phyloP scores from a whole-genome alignment of 306 rosid genomes.

The Glycine soja region DNA sequence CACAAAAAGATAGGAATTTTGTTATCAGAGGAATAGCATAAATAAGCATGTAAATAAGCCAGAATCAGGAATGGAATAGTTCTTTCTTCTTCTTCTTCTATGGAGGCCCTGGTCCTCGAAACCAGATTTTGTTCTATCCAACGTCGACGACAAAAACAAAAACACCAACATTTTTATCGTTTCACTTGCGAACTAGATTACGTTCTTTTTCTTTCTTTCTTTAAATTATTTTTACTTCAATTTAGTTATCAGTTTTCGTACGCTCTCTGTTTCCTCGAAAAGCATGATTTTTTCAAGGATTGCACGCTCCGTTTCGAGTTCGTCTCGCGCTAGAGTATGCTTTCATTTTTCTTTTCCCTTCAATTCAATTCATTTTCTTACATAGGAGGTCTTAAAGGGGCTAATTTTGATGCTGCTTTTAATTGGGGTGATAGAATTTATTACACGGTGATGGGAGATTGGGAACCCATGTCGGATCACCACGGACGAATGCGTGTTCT shows the following conservation, averaged over 20 bases:
- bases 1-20: no score
- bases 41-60: no score
- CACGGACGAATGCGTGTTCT: constrained; percentile 51
- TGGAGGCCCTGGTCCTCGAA: no score
- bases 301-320: constrained; percentile 73
- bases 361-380: neutral
- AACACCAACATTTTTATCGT: no score
- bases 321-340: constrained; percentile 66
- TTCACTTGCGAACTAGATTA: neutral
- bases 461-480: constrained; percentile 42
- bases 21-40: no score
- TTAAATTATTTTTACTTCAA: neutral
- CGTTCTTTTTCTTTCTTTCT: neutral
- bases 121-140: neutral
- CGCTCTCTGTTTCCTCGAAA: constrained; percentile 20
- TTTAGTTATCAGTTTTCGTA: neutral
- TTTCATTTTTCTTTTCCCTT: neutral
- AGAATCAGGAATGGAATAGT: no score
- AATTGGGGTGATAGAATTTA: constrained; percentile 57
- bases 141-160: neutral
- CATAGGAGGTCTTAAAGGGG: neutral
- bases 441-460: constrained; percentile 60
- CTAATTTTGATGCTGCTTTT: constrained; percentile 11
- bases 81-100: no score
- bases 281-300: constrained; percentile 69